phyloP scores from a whole-genome alignment of 2,329 filamentous ascomycete species.

The Trichoderma sp. region DNA sequence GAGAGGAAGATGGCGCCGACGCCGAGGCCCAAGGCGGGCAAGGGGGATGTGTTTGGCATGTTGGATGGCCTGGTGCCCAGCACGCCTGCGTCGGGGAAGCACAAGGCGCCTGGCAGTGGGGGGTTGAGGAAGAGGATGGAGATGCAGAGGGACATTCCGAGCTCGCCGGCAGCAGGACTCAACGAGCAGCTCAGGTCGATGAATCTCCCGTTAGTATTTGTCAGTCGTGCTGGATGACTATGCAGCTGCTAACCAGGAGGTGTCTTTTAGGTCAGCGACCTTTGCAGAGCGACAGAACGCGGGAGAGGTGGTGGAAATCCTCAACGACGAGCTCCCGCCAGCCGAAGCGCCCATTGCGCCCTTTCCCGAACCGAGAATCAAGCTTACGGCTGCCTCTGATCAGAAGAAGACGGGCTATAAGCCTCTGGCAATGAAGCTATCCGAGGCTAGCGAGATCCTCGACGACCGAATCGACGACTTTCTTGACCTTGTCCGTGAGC shows the following conservation, averaged over 20 bases:
- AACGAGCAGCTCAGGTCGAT: conserved; percentile 35
- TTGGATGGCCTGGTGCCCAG: conserved; percentile 68
- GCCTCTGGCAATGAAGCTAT: conserved; percentile 90
- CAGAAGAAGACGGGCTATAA: conserved; percentile 89
- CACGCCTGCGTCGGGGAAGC: conserved; percentile 51
- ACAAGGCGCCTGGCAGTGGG: conserved; percentile 30
- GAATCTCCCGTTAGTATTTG: conserved; percentile 31
- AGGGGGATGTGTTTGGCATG: conserved; percentile 80
- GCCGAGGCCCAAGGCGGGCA: conserved; percentile 50
- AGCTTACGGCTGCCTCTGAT: conserved; percentile 81
- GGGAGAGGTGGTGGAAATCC: conserved; percentile 77
- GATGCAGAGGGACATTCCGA: conserved; percentile 29
- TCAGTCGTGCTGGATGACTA: too few relatives aligned
- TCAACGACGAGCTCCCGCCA: conserved; percentile 71
- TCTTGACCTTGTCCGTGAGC: conserved; percentile 66
- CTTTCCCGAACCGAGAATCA: conserved; percentile 73
- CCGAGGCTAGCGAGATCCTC: conserved; percentile 86
- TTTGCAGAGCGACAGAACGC: conserved; percentile 77
- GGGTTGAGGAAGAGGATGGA: conserved; percentile 36
- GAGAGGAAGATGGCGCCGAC: conserved; percentile 63
- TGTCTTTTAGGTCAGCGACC: conserved; percentile 28
- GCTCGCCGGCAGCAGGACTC: conserved; percentile 37
- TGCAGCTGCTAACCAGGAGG: not conserved
- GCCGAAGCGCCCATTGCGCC: conserved; percentile 70
- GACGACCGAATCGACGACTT: conserved; percentile 97